Evolutionary conservation across 1,284 basidiomycete genomes (phyloP).

Genomic region (Xanthoconium separans): DNA sequence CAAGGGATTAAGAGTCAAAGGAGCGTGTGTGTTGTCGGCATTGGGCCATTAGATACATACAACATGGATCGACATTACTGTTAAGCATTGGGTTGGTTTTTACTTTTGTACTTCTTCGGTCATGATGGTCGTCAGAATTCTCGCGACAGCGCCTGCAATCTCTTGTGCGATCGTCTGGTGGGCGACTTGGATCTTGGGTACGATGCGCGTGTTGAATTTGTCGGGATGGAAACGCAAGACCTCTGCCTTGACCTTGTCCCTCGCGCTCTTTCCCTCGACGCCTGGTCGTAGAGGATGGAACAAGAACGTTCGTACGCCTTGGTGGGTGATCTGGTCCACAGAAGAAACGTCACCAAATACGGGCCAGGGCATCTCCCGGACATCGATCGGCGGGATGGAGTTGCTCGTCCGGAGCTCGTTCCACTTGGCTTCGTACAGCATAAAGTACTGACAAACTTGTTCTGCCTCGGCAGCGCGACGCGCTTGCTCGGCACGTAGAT

Average conservation of each 20-base stretch:
- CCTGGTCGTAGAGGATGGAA: slow-evolving; percentile 34
- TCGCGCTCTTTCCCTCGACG: slow-evolving; percentile 31
- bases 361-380: slow-evolving; percentile 50
- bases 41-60: background rate
- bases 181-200: slow-evolving; percentile 42
- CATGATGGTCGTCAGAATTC: slow-evolving; percentile 38
- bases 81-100: background rate
- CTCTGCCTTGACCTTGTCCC: slow-evolving; percentile 43
- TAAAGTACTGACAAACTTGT: slow-evolving; percentile 11
- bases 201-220: slow-evolving; percentile 41
- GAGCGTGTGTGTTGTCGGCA: slow-evolving; percentile 1
- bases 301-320: slow-evolving; percentile 39
- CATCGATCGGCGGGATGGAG: slow-evolving; percentile 18
- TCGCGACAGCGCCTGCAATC: slow-evolving; percentile 47
- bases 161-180: slow-evolving; percentile 44
- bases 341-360: slow-evolving; percentile 26
- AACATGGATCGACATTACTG: background rate
- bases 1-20: background rate
- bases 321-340: slow-evolving; percentile 30
- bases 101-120: slow-evolving; percentile 19
- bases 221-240: slow-evolving; percentile 56
- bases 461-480: slow-evolving; percentile 7
- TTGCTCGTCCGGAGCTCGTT: slow-evolving; percentile 31
- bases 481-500: slow-evolving; percentile 11
- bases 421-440: slow-evolving; percentile 41